Evolutionary conservation across 1,139 yeast species (phyloP), one percentile per base, ranked within the genome.

Genomic region (Meyerozyma elateridarum): DNA sequence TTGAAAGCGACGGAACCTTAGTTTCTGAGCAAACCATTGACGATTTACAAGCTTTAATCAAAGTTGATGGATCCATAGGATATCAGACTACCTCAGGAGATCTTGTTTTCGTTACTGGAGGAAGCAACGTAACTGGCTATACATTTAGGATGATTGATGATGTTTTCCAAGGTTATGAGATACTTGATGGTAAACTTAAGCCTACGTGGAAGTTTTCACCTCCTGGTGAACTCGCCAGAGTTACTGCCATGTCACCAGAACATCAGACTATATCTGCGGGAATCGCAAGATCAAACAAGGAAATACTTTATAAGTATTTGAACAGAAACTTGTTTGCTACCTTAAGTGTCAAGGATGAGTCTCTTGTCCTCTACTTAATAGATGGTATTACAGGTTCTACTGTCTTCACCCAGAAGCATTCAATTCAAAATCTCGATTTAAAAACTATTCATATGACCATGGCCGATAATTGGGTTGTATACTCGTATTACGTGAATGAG

Each of bases 401-500:
- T 0, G 59, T 88, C 16, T 64, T 76, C 46, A 56, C 73, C 2
- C 66, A 65, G 14, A 46, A 55, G 17, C 75, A 71, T 45, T 54
- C 56, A 6, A 67, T 64, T 7, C 49, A 54, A 15, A 71, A 66
- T 25, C 48, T 68, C 13, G 70, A 64, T 29, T 31, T 39, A 5
- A 33, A 35, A 2, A 64, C 74, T 1, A 48, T 85, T 13, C 64
- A 70, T 17, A 48, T 85, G 22, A 64, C 78, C 1, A 71, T 78
- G 54, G 93, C 89, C 35, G 97, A 91, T 50, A 79, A 88, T 54
- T 89, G 94, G 87, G 61, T 87, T 9, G 70, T 85, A 4, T 83
- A 84, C 52, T 64, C 91, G 0, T 85, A 74, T 51, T 74, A 70
- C 51, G 64, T 77, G 32, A 52, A 54, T 2, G 54, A 54, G 3